phyloP scores from a whole-genome alignment of 2,329 filamentous ascomycete genomes.

The Cercospora canescens region DNA sequence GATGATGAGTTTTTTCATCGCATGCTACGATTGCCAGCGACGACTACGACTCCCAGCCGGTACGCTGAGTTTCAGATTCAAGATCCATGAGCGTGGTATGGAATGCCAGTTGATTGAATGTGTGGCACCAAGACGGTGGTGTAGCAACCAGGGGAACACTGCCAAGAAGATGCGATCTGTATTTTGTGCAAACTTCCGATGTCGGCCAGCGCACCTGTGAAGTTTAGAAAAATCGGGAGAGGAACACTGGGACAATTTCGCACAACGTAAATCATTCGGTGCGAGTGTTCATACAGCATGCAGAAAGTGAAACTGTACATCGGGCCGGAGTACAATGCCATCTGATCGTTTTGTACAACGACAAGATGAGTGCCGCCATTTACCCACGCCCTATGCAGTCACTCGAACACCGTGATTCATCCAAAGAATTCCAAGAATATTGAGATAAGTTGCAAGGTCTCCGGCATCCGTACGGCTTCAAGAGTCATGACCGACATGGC shows the following conservation, averaged over 20 bases:
- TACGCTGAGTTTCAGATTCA: no score
- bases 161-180: no score
- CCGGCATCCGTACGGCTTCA: not conserved
- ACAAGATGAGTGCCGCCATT: not conserved
- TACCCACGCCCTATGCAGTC: not conserved
- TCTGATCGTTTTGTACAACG: not conserved
- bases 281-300: not conserved
- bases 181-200: not conserved
- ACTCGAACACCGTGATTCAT: not conserved
- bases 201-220: not conserved
- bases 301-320: not conserved
- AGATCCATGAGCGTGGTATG: no score
- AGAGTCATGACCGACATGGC: not conserved
- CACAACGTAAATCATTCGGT: not conserved
- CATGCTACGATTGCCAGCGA: no score
- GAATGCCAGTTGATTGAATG: no score
- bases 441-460: not conserved
- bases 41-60: no score
- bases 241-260: not conserved
- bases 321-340: not conserved
- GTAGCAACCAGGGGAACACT: no score
- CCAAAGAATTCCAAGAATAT: not conserved
- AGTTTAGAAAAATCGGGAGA: not conserved
- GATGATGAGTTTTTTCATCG: no score
- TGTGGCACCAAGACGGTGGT: no score